Evolutionary conservation across 257 asterid genomes (phyloP).

Genomic region (Solanum pennellii): DNA sequence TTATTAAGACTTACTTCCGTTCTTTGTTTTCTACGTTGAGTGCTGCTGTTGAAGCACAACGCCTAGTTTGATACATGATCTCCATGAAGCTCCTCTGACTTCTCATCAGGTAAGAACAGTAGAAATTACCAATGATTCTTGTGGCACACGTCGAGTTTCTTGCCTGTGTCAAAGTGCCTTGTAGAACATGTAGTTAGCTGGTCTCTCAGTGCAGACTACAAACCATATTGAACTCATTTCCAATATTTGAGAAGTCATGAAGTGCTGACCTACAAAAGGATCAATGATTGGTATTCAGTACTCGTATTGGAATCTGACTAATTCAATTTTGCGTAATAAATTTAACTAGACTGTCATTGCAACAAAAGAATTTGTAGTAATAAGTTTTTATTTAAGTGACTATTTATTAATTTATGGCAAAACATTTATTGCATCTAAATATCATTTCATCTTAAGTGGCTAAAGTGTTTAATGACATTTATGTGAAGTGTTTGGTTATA

Average conservation of each 20-base stretch:
- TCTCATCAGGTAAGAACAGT: not conserved
- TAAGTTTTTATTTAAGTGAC: not conserved
- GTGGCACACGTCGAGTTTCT: not conserved
- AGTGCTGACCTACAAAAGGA: not conserved
- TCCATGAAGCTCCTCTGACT: not conserved
- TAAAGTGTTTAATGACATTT: not conserved
- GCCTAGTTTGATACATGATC: not conserved
- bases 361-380: not conserved
- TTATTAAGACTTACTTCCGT: not conserved
- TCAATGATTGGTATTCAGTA: not conserved
- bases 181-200: not conserved
- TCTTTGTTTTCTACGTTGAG: not conserved
- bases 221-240: not conserved
- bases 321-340: not conserved
- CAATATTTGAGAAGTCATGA: not conserved
- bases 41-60: not conserved
- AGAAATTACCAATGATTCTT: not conserved
- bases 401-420: too few species aligned
- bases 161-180: not conserved
- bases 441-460: not conserved
- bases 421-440: too few species aligned
- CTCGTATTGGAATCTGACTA: not conserved
- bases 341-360: not conserved
- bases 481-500: not conserved
- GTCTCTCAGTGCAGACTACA: not conserved